These are phyloP conservation scores for Kwoniella dendrophila DNA, from an alignment of 768 basidiomycete genomes.

Conservation along the genomic window DNA sequence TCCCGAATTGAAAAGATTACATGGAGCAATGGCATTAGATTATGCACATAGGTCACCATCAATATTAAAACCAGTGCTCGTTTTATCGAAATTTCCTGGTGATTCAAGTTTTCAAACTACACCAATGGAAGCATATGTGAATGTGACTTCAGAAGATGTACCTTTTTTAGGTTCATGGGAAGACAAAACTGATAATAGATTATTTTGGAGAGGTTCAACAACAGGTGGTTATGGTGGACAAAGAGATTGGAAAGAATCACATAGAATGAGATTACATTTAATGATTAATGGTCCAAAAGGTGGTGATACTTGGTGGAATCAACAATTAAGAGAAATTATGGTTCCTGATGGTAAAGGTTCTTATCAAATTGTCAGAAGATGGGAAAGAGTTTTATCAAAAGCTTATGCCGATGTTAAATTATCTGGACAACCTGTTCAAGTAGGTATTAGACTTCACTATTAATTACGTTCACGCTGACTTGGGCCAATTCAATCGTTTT, in stretches of 20 bases:
- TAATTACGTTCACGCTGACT: not conserved
- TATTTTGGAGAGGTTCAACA: slow-evolving; percentile 59
- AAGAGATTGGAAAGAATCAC: slow-evolving; percentile 57
- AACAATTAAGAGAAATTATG: slow-evolving; percentile 50
- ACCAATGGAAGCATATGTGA: slow-evolving; percentile 53
- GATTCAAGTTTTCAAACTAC: slow-evolving; percentile 50
- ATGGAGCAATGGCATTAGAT: slow-evolving; percentile 54
- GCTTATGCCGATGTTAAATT: slow-evolving; percentile 69
- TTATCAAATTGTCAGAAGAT: slow-evolving; percentile 34
- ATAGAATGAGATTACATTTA: slow-evolving; percentile 57
- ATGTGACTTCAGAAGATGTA: slow-evolving; percentile 38
- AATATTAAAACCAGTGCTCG: slow-evolving; percentile 47
- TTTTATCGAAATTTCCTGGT: slow-evolving; percentile 53
- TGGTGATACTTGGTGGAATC: slow-evolving; percentile 53
- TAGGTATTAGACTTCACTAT: slow-evolving; percentile 16
- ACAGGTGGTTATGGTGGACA: slow-evolving; percentile 57
- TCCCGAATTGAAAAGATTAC: slow-evolving; percentile 50
- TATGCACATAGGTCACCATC: slow-evolving; percentile 52
- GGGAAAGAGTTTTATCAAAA: slow-evolving; percentile 58
- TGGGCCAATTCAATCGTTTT: not conserved
- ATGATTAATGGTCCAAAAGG: slow-evolving; percentile 56
- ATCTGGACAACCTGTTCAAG: slow-evolving; percentile 58
- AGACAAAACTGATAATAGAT: slow-evolving; percentile 55
- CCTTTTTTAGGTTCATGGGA: slow-evolving; percentile 53
- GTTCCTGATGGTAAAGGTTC: slow-evolving; percentile 50